Evolutionary conservation across 805 yeast genomes (phyloP).

Genomic region (Brettanomyces nanus): DNA sequence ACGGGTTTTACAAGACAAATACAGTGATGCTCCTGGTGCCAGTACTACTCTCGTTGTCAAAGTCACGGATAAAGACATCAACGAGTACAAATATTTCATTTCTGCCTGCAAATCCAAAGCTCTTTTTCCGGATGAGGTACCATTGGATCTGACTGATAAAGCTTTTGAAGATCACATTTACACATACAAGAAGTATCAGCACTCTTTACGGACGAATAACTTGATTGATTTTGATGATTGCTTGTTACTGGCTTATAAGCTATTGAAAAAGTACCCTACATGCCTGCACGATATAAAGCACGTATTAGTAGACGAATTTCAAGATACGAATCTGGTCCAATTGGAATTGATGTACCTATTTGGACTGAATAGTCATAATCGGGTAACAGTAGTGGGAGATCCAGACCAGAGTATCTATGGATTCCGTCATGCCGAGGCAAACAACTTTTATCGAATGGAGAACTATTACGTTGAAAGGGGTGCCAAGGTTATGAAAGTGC

Average conservation of each 20-base stretch:
- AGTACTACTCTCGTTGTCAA: constrained; percentile 7
- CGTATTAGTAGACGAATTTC: constrained; percentile 89
- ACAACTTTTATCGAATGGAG: constrained; percentile 55
- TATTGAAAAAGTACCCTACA: constrained; percentile 36
- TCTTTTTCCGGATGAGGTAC: constrained; percentile 30
- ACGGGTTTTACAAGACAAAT: constrained; percentile 22
- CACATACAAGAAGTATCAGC: constrained; percentile 49
- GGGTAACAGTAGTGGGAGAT: constrained; percentile 88
- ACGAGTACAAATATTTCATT: constrained; percentile 35
- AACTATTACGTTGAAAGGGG: constrained; percentile 20
- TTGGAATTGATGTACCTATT: constrained; percentile 54
- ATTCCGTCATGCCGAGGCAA: constrained; percentile 70
- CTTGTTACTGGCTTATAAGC: constrained; percentile 42
- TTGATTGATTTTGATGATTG: constrained; percentile 82
- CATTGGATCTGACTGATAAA: constrained; percentile 15
- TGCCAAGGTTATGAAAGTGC: constrained; percentile 17
- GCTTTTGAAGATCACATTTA: constrained; percentile 26
- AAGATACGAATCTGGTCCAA: constrained; percentile 81
- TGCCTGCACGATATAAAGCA: constrained; percentile 49
- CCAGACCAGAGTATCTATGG: constrained; percentile 94
- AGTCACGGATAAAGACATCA: constrained; percentile 30
- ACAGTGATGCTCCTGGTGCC: constrained; percentile 6
- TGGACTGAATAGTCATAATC: constrained; percentile 36
- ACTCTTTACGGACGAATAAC: constrained; percentile 31
- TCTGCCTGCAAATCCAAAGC: constrained; percentile 53